Base-by-base conservation (phyloP, 371 early-diverging fungal genomes). In the Haplosporangium sp. region DNA sequence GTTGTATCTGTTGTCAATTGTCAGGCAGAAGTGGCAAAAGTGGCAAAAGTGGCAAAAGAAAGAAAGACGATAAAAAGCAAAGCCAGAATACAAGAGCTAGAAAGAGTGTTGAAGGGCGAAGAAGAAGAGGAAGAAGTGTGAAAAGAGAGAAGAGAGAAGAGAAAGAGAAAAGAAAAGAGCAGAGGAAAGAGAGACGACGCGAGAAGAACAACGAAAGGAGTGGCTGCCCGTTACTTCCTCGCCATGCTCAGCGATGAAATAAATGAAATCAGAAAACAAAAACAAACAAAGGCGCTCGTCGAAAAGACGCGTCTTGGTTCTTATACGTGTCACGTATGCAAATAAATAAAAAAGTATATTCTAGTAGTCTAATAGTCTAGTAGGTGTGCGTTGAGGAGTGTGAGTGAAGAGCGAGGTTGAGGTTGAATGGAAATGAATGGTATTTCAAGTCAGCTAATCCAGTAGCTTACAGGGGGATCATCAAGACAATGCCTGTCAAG, bases 251-350 rank as follows among this genome's bases (percentile, higher is more conserved):
- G 29, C 29, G 29, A 29, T 29, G 29, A 29, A 29, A 29, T 29
- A 52, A 40, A 18, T 29, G 14, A 16, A 55, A 55, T 55, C 42
- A 45, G 20, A 38, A 48, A 64, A 20, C 36, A 38, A 47, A 55
- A 55, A 63, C 18, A 64, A 54, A 36, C 62, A 62, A 40, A 62
- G 58, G 45, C 58, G 58, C 29, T 29, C 29, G 29, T 29, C 48
- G 48, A 50, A 50, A 21, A 56, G 41, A 56, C 56, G 56, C 56
- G 56, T 56, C 56, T 55, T 37, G 36, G 16, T n/a, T 40, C 56
- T 56, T 3, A n/a, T 56, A 56, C 56, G 56, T 56, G 56, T 5
- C 56, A 56, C 56, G 56, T 56, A 56, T 14, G 8, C 20, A 20
- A 9, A 51, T 6, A 36, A 50, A 8, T 50, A 20, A 0, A 18